Evolutionary conservation across 352 stramenopile genomes (phyloP).

Genomic region (Globisporangium orthogonon): DNA sequence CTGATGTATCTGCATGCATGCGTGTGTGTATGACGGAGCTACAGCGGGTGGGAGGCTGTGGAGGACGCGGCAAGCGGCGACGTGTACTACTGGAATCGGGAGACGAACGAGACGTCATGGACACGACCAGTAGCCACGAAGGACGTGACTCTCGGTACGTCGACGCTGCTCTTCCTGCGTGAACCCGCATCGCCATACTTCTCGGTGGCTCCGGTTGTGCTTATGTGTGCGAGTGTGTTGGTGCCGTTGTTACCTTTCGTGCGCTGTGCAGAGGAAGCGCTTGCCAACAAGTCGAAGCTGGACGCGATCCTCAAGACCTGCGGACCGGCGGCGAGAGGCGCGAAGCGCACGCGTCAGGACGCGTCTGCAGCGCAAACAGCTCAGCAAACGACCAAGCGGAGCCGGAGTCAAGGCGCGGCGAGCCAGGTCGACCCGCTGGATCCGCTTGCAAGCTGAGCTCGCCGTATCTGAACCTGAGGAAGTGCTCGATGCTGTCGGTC

Average conservation of each 20-base stretch:
- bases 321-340: constrained; percentile 7
- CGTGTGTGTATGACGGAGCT: not conserved
- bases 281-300: constrained; percentile 55
- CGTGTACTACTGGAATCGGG: constrained; percentile 70
- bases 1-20: not conserved
- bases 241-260: not conserved
- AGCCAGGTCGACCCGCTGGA: not conserved
- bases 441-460: not conserved
- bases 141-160: constrained; percentile 49
- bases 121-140: constrained; percentile 28
- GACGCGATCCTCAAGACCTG: constrained; percentile 47
- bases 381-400: not conserved
- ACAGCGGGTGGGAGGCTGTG: constrained; percentile 61
- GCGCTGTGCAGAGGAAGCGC: constrained; percentile 29
- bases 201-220: not conserved
- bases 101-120: constrained; percentile 76
- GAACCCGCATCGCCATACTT: not conserved
- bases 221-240: not conserved
- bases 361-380: not conserved
- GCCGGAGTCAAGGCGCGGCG: not conserved
- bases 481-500: too few species aligned
- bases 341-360: not conserved
- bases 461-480: too few species aligned
- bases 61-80: constrained; percentile 41
- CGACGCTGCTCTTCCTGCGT: too few species aligned